phyloP scores from a whole-genome alignment of 163 green algal species.

The Scenedesmus sp. region DNA sequence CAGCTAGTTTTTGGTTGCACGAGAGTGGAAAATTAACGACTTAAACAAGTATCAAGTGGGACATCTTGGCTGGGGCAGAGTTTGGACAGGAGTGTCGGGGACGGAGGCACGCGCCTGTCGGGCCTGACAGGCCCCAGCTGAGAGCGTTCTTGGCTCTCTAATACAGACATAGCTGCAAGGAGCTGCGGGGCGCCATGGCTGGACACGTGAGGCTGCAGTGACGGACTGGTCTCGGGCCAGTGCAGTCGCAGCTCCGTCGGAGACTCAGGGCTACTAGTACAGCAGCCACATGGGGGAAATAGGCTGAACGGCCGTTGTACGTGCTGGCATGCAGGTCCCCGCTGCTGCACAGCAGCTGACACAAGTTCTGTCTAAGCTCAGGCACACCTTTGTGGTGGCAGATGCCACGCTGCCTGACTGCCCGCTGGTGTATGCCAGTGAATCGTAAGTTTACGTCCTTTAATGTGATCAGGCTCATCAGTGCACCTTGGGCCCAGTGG shows the following conservation, averaged over 20 bases:
- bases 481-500: background rate
- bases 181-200: background rate
- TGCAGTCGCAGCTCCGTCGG: background rate
- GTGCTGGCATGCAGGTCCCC: conserved; percentile 71
- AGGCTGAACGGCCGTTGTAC: background rate
- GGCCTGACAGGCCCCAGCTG: background rate
- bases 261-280: background rate
- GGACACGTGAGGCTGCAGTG: background rate
- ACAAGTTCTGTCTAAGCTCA: conserved; percentile 87
- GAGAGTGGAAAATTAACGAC: background rate
- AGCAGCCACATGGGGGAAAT: background rate
- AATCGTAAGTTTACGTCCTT: conserved; percentile 76
- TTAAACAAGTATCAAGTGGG: background rate
- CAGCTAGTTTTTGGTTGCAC: background rate
- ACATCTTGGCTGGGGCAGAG: background rate
- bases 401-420: conserved; percentile 93
- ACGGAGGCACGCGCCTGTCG: background rate
- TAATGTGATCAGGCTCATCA: background rate
- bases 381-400: conserved; percentile 94
- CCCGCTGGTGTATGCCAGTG: conserved; percentile 91
- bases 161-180: background rate
- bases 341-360: conserved; percentile 82
- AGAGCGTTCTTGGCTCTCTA: background rate
- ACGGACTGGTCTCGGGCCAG: background rate
- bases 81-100: background rate